Percentiles rank a stretch among this genome's conserved stretches.
Conservation (phyloP, 805 yeast genomes). For the Kodamaea neixiangensis region DNA sequence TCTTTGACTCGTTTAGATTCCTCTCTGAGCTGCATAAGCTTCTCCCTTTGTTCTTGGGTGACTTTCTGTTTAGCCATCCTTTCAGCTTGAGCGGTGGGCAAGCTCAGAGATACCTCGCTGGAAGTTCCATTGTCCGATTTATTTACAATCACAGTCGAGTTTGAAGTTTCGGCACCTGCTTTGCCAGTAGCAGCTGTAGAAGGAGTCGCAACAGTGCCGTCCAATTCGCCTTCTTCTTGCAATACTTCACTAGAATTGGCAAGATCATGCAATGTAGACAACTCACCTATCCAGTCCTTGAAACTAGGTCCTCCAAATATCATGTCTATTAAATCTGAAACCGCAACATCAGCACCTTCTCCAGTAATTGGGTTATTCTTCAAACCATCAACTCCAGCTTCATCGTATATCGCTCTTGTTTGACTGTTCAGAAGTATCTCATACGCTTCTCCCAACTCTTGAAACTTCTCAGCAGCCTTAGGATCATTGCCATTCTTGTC, state of each 20-base stretch:
- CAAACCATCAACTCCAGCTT: conserved; percentile 61
- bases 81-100: conserved; percentile 24
- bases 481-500: conserved; percentile 97
- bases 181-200: conserved; percentile 9
- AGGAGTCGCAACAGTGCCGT: conserved; percentile 3
- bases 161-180: conserved; percentile 3
- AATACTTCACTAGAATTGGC: conserved; percentile 58
- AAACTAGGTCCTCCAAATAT: conserved; percentile 87
- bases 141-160: background rate
- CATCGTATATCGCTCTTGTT: conserved; percentile 74
- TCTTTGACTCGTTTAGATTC: conserved; percentile 54
- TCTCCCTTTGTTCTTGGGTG: conserved; percentile 46
- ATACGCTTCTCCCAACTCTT: conserved; percentile 66
- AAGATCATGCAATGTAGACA: conserved; percentile 75
- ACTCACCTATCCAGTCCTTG: conserved; percentile 83
- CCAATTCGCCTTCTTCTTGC: conserved; percentile 38
- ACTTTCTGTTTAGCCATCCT: conserved; percentile 34
- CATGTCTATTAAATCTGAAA: conserved; percentile 76
- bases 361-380: conserved; percentile 59
- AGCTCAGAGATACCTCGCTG: conserved; percentile 9
- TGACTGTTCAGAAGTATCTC: conserved; percentile 77
- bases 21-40: conserved; percentile 50
- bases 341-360: conserved; percentile 73
- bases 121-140: conserved; percentile 5
- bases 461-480: conserved; percentile 83